A percentile compares a stretch with the other conserved stretches of the same genome.
Conservation (phyloP, 176 grass and related monocot species). For the Elaeis guineensis region DNA sequence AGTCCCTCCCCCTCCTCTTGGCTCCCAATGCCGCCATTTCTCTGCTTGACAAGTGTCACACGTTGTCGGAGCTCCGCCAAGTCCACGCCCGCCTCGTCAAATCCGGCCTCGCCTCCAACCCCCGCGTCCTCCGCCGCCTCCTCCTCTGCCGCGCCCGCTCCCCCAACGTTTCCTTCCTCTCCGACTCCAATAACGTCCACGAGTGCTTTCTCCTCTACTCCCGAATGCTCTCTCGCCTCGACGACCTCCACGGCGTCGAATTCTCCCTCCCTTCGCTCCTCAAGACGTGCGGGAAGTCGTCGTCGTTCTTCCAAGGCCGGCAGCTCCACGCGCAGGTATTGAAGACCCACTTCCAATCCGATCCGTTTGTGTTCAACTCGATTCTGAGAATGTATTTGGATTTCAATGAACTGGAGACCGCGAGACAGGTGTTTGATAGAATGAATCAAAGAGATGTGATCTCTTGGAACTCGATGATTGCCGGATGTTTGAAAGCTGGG, state of each 20-base stretch:
- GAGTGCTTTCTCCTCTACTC: not conserved
- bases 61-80: not conserved
- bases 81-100: not conserved
- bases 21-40: not conserved
- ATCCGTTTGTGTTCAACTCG: not conserved
- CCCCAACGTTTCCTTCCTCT: not conserved
- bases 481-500: not conserved
- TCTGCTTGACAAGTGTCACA: not conserved
- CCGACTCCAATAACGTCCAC: not conserved
- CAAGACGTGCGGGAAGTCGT: not conserved
- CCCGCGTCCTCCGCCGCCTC: not conserved
- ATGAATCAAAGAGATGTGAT: not conserved
- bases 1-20: not conserved
- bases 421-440: not conserved
- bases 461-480: slow-evolving; percentile 3
- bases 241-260: slow-evolving; percentile 1
- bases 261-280: not conserved
- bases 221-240: not conserved
- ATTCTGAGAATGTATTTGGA: not conserved
- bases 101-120: not conserved
- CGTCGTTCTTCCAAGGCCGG: not conserved
- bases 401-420: not conserved
- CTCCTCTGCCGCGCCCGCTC: not conserved
- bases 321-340: slow-evolving; percentile 1
- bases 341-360: not conserved